Percentiles rank a stretch among this genome's conserved stretches.
These are phyloP conservation scores for Pistacia vera DNA, from an alignment of 345 rosid species.

Conservation along the genomic window DNA sequence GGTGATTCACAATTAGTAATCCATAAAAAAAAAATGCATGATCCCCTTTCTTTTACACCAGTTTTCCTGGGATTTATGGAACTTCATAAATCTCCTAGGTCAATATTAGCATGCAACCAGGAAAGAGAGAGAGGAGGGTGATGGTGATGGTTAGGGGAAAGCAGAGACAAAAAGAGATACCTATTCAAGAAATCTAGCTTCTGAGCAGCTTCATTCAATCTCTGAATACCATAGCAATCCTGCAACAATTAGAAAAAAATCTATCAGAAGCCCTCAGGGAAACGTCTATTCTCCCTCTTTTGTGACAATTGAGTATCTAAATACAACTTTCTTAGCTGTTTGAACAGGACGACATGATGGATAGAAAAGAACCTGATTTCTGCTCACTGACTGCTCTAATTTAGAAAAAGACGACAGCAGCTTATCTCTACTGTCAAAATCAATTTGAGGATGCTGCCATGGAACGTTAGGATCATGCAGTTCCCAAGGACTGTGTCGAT, in stretches of 20 bases:
- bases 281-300: conserved; percentile 1
- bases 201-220: conserved; percentile 73
- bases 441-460: conserved; percentile 67
- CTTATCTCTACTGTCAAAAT: conserved; percentile 43
- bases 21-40: not conserved
- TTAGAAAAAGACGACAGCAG: conserved; percentile 57
- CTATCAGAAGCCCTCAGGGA: not conserved
- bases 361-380: conserved; percentile 51
- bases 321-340: not conserved
- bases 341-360: not conserved
- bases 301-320: not conserved
- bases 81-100: not conserved
- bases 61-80: not conserved
- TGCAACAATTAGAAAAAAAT: conserved; percentile 38
- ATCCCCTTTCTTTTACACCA: conserved; percentile 1
- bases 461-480: conserved; percentile 62
- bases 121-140: not conserved
- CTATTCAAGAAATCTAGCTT: conserved; percentile 79
- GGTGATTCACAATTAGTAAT: not conserved
- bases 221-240: conserved; percentile 81
- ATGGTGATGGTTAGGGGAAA: not conserved
- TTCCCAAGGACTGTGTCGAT: conserved; percentile 92
- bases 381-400: conserved; percentile 58
- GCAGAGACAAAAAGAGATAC: conserved; percentile 30
- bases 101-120: not conserved